A percentile compares a stretch with the other conserved stretches of the same genome.
Conservation (phyloP, 129 eudicot species). For the Cynara cardunculus region DNA sequence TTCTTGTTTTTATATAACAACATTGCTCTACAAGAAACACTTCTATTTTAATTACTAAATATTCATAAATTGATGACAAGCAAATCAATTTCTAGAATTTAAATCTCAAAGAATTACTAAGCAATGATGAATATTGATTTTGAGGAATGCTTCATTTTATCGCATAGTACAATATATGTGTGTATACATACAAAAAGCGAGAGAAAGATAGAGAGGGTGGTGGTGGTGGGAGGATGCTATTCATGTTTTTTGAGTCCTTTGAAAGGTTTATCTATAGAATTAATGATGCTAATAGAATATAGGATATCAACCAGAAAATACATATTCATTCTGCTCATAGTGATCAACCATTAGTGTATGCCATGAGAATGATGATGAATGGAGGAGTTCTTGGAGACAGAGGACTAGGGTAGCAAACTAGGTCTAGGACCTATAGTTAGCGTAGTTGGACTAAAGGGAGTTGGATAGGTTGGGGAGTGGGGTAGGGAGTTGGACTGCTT, state of each 20-base stretch:
- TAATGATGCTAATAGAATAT: neutral
- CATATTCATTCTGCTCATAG: no score
- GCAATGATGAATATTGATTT: neutral
- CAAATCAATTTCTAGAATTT: neutral
- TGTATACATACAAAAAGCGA: no score
- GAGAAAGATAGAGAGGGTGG: no score
- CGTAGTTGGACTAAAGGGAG: neutral
- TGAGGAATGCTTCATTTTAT: neutral
- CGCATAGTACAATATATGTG: neutral
- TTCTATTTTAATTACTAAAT: neutral
- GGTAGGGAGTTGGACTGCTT: neutral
- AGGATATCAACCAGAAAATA: neutral
- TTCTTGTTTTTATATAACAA: neutral
- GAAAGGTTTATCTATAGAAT: neutral
- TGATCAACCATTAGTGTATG: neutral
- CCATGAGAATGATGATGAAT: neutral
- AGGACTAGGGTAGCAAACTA: neutral
- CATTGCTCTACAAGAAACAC: neutral
- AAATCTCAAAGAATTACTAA: neutral
- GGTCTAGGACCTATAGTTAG: neutral
- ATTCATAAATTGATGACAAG: neutral
- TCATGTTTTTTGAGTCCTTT: neutral
- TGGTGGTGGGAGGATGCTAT: neutral
- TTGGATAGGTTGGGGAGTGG: neutral
- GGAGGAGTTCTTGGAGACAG: neutral